Evolutionary conservation across 2,329 filamentous ascomycete genomes (phyloP).

Genomic region (Dothidotthia symphoricarpi): DNA sequence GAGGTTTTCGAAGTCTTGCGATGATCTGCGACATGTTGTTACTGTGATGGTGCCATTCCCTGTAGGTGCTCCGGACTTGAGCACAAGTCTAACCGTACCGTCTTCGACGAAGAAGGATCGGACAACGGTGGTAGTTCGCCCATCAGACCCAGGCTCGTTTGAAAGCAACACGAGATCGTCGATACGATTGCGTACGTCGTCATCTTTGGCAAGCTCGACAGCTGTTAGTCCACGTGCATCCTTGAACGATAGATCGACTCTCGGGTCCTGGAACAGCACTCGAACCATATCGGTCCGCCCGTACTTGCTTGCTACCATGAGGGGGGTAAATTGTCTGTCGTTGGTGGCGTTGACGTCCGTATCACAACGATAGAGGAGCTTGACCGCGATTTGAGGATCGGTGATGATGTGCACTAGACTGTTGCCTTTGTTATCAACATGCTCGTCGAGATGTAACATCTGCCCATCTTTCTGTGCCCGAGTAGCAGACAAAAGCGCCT

Average conservation of each 20-base stretch:
- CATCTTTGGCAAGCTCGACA: constrained; percentile 94
- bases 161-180: constrained; percentile 89
- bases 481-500: constrained; percentile 72
- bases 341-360: constrained; percentile 96
- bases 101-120: constrained; percentile 97
- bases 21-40: constrained; percentile 85
- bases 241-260: constrained; percentile 80
- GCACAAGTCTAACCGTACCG: constrained; percentile 83
- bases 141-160: constrained; percentile 62
- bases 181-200: constrained; percentile 93
- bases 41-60: constrained; percentile 81
- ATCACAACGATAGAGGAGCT: constrained; percentile 79
- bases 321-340: constrained; percentile 87
- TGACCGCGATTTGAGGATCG: constrained; percentile 71
- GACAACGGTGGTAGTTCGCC: constrained; percentile 86
- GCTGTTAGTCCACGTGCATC: constrained; percentile 88
- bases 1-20: constrained; percentile 88
- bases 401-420: constrained; percentile 95
- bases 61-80: constrained; percentile 91
- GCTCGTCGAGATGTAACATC: constrained; percentile 86
- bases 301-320: constrained; percentile 99
- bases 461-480: constrained; percentile 71
- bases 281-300: constrained; percentile 91
- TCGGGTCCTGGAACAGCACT: constrained; percentile 78
- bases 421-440: constrained; percentile 90